These are phyloP conservation scores for Thermoascus crustaceus DNA, from an alignment of 2,329 filamentous ascomycete species.

Conservation along the genomic window DNA sequence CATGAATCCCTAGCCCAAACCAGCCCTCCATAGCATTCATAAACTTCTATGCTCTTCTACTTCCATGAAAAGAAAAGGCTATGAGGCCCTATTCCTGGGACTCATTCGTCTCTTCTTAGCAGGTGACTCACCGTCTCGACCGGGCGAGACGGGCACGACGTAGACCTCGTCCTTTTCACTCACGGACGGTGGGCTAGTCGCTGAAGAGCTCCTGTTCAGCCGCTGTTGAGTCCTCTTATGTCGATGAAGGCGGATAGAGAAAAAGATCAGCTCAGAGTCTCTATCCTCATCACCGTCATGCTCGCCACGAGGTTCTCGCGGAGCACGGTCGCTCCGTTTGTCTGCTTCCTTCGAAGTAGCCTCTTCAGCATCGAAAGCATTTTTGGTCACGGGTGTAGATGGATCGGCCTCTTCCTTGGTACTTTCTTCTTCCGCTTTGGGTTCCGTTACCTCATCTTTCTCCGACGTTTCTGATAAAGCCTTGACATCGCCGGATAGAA, in stretches of 20 bases:
- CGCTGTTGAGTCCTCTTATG: conserved; percentile 9
- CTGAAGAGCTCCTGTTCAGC: no score
- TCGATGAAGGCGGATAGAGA: conserved; percentile 25
- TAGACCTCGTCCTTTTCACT: no score
- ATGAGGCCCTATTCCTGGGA: conserved; percentile 10
- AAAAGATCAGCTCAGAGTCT: conserved; percentile 18
- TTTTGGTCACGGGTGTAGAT: no score
- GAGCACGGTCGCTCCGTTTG: no score
- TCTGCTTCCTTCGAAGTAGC: no score
- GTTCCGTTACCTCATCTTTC: conserved; percentile 5
- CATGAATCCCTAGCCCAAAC: not conserved
- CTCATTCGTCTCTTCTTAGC: conserved; percentile 27
- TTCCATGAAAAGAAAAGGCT: no score
- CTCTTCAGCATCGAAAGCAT: no score
- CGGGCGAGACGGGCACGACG: conserved; percentile 10
- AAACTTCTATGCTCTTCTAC: no score
- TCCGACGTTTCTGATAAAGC: conserved; percentile 5
- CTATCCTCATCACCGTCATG: conserved; percentile 14
- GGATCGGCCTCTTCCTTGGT: conserved; percentile 20
- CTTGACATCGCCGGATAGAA: conserved; percentile 20
- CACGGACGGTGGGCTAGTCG: no score
- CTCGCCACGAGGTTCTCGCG: no score
- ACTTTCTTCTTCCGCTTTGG: conserved; percentile 6
- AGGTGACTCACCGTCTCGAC: conserved; percentile 23
- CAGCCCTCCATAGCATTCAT: no score